phyloP scores from a whole-genome alignment of 768 basidiomycete genomes.

The Trametes meyenii region DNA sequence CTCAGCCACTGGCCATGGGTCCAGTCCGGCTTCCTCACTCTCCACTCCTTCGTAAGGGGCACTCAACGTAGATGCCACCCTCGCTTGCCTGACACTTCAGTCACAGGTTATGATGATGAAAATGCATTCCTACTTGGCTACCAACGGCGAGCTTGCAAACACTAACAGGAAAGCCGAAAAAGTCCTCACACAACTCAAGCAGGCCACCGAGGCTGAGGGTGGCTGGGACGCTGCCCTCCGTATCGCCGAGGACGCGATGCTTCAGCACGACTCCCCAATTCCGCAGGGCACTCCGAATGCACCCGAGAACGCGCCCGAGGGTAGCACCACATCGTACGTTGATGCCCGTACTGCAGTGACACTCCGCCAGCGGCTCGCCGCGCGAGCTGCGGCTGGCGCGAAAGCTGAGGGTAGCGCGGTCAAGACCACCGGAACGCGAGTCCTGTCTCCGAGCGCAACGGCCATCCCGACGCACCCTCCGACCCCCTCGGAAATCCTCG shows the following conservation, averaged over 20 bases:
- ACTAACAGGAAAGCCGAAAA: conserved; percentile 49
- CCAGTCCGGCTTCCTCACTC: conserved; percentile 86
- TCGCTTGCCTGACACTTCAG: not conserved
- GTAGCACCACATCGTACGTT: conserved; percentile 52
- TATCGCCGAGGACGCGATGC: conserved; percentile 45
- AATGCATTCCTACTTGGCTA: conserved; percentile 91
- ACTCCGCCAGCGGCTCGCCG: conserved; percentile 58
- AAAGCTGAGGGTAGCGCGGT: conserved; percentile 2
- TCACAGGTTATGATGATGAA: conserved; percentile 86
- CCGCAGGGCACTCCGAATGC: conserved; percentile 45
- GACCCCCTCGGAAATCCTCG: conserved; percentile 46
- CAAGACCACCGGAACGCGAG: conserved; percentile 27
- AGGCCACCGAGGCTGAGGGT: conserved; percentile 53
- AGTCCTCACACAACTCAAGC: conserved; percentile 48
- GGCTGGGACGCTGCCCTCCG: conserved; percentile 67
- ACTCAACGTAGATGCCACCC: conserved; percentile 17
- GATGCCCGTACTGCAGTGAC: conserved; percentile 54
- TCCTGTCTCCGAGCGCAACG: conserved; percentile 24
- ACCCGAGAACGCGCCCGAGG: conserved; percentile 36
- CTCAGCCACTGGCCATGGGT: conserved; percentile 95
- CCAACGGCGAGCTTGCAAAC: conserved; percentile 81
- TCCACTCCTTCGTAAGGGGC: conserved; percentile 75
- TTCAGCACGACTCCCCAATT: conserved; percentile 21
- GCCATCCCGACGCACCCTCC: conserved; percentile 20
- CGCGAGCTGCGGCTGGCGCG: conserved; percentile 1